Evolutionary conservation across 495 filamentous ascomycete genomes (phyloP).

Genomic region (Pyrenula massariospora): DNA sequence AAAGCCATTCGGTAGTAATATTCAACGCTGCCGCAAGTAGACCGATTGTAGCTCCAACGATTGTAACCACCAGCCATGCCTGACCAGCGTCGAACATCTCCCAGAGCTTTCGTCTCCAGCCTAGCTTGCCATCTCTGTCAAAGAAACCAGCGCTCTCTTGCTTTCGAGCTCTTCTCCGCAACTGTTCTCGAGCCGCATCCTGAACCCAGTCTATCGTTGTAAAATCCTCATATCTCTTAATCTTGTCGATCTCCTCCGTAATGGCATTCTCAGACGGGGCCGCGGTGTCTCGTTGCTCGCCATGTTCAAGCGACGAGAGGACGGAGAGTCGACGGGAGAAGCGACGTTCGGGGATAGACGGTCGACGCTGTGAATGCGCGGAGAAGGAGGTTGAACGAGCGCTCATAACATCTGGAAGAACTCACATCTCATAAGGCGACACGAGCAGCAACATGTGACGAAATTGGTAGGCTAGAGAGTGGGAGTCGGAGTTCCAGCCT

Average conservation of each 20-base stretch:
- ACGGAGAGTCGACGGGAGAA: constrained; percentile 63
- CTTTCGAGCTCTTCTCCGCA: constrained; percentile 62
- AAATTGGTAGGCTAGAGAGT: not conserved
- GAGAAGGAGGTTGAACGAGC: constrained; percentile 48
- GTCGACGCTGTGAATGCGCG: constrained; percentile 34
- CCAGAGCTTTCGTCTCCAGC: constrained; percentile 72
- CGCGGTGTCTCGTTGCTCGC: constrained; percentile 34
- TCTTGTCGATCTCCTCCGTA: constrained; percentile 91
- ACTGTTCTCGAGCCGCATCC: constrained; percentile 85
- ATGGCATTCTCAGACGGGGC: constrained; percentile 45
- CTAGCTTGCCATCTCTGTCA: constrained; percentile 55
- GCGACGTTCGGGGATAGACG: constrained; percentile 40
- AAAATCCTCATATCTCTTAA: constrained; percentile 96
- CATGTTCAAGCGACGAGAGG: constrained; percentile 51
- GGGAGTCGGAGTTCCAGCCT: not conserved
- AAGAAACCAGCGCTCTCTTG: constrained; percentile 66
- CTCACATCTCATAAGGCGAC: not conserved
- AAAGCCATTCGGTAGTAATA: constrained; percentile 93
- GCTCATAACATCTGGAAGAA: constrained; percentile 44
- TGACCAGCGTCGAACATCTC: constrained; percentile 94
- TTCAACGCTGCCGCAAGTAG: constrained; percentile 89
- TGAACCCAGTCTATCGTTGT: constrained; percentile 99
- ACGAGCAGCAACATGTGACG: not conserved
- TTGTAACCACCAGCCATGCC: constrained; percentile 93
- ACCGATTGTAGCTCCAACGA: constrained; percentile 87